Evolutionary conservation across 768 basidiomycete species (phyloP).

Genomic region (Phallus indusiatus): DNA sequence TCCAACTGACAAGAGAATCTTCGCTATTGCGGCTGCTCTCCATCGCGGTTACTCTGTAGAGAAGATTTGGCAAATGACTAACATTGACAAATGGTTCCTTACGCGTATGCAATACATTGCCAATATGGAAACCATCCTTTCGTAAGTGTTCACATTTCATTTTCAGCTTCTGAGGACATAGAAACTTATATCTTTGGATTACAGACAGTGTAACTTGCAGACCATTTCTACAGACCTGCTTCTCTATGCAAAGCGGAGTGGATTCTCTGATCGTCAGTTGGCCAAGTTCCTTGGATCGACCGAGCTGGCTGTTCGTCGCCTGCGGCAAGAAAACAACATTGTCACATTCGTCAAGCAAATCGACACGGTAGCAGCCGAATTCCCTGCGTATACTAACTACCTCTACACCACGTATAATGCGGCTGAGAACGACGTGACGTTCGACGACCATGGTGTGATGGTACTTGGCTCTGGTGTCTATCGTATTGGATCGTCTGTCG

Average conservation of each 20-base stretch:
- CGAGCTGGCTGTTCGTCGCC: slow-evolving; percentile 84
- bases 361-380: slow-evolving; percentile 97
- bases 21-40: slow-evolving; percentile 92
- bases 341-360: slow-evolving; percentile 96
- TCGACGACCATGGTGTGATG: slow-evolving; percentile 90
- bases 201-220: slow-evolving; percentile 54
- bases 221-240: slow-evolving; percentile 55
- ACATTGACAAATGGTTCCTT: slow-evolving; percentile 98
- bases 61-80: slow-evolving; percentile 95
- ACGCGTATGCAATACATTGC: slow-evolving; percentile 78
- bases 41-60: slow-evolving; percentile 89
- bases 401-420: slow-evolving; percentile 98
- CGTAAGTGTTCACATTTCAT: slow-evolving; percentile 40
- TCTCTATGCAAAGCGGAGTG: slow-evolving; percentile 82
- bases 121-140: slow-evolving; percentile 67
- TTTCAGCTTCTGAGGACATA: neutral
- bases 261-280: slow-evolving; percentile 91
- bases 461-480: slow-evolving; percentile 98
- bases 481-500: slow-evolving; percentile 97
- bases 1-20: slow-evolving; percentile 95
- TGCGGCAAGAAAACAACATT: slow-evolving; percentile 78
- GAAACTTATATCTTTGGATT: neutral
- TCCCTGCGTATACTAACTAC: slow-evolving; percentile 98
- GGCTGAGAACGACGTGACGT: slow-evolving; percentile 83
- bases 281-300: slow-evolving; percentile 78